Percentiles rank a stretch among this genome's conserved stretches.
phyloP scores from a whole-genome alignment of 2,329 filamentous ascomycete species.

The Penicillium griseofulvum region DNA sequence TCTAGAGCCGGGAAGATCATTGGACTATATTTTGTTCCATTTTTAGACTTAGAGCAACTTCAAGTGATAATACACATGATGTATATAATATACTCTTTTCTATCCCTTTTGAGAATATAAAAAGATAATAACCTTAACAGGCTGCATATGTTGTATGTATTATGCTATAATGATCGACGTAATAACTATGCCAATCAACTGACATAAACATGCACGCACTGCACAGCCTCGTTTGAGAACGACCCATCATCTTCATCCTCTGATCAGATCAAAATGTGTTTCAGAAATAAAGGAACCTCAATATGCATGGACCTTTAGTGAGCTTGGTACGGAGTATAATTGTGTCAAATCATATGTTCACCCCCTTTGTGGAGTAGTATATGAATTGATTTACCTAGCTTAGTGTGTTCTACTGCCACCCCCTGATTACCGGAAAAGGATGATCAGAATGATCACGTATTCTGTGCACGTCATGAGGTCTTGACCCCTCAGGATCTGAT shows the following conservation, averaged over 20 bases:
- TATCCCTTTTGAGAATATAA: neutral
- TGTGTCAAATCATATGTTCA: neutral
- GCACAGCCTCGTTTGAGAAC: slow-evolving; percentile 16
- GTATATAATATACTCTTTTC: neutral
- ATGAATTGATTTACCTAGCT: neutral
- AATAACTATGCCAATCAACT: slow-evolving; percentile 2
- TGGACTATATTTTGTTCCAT: neutral
- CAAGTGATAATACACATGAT: neutral
- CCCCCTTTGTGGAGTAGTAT: neutral
- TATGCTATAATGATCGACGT: slow-evolving; percentile 9
- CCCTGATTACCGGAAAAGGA: slow-evolving; percentile 8
- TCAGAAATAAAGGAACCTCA: slow-evolving; percentile 4
- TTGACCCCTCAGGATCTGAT: neutral
- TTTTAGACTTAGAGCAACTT: neutral
- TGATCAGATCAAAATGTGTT: slow-evolving; percentile 1
- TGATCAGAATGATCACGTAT: slow-evolving; percentile 7
- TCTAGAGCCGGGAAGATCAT: neutral
- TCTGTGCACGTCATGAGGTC: slow-evolving; percentile 5
- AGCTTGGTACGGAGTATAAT: slow-evolving; percentile 1
- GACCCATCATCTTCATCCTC: neutral
- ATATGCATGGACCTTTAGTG: neutral
- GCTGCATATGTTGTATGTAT: neutral
- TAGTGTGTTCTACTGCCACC: neutral
- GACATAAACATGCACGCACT: slow-evolving; percentile 2
- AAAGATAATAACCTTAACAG: neutral